phyloP scores from a whole-genome alignment of 2,329 filamentous ascomycete genomes.

The Exutisphaerella laricina region DNA sequence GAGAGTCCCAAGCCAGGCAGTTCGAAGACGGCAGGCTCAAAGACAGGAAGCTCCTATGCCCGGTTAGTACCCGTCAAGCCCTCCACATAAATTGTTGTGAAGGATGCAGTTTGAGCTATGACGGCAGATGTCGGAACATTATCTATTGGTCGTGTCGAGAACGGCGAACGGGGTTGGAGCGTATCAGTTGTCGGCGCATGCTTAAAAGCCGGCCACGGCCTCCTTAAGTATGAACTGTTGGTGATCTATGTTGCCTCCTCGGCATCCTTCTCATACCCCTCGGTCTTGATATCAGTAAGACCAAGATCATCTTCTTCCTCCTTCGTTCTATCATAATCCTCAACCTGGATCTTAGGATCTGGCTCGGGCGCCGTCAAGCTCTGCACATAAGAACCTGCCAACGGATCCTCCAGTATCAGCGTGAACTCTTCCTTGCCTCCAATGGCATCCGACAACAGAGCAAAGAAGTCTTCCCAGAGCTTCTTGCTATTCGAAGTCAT shows the following conservation, averaged over 20 bases:
- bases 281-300: conserved; percentile 84
- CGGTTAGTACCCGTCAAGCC: too few relatives aligned
- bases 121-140: too few relatives aligned
- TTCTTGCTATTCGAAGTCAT: conserved; percentile 59
- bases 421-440: conserved; percentile 74
- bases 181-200: too few relatives aligned
- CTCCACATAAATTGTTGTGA: too few relatives aligned
- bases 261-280: conserved; percentile 62
- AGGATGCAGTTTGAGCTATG: too few relatives aligned
- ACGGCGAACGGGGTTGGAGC: too few relatives aligned
- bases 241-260: not conserved
- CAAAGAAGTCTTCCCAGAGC: conserved; percentile 79
- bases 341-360: conserved; percentile 74
- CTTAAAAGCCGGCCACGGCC: too few relatives aligned
- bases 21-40: too few relatives aligned
- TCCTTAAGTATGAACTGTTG: not conserved
- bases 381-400: conserved; percentile 92
- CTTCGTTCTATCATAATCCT: conserved; percentile 79
- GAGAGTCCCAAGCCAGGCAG: too few relatives aligned
- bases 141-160: too few relatives aligned
- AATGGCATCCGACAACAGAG: conserved; percentile 68
- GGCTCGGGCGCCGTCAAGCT: conserved; percentile 72
- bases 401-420: conserved; percentile 76
- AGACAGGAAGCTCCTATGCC: too few relatives aligned
- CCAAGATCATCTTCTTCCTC: conserved; percentile 94